phyloP scores from a whole-genome alignment of 2,329 filamentous ascomycete genomes.

The Xylariomycetidae sp. region DNA sequence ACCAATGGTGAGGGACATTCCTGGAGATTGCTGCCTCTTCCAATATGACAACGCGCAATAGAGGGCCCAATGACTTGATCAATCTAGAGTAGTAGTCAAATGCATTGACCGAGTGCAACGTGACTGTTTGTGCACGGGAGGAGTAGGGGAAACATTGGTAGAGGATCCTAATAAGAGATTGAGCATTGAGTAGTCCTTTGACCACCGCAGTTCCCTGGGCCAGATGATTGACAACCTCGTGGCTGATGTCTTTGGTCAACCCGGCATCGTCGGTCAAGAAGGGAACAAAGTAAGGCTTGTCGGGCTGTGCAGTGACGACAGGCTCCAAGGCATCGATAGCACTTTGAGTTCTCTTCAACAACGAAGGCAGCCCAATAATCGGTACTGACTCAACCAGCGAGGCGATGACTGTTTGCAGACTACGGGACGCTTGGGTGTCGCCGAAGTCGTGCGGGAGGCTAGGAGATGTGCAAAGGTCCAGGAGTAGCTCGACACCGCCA shows the following conservation, averaged over 20 bases:
- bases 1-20: slow-evolving; percentile 65
- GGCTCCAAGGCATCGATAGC: slow-evolving; percentile 63
- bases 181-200: slow-evolving; percentile 71
- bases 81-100: slow-evolving; percentile 77
- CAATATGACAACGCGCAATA: slow-evolving; percentile 75
- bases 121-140: slow-evolving; percentile 55
- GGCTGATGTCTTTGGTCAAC: slow-evolving; percentile 22
- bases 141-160: slow-evolving; percentile 68
- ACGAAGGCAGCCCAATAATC: slow-evolving; percentile 72
- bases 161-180: slow-evolving; percentile 70
- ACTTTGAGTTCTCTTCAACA: slow-evolving; percentile 67
- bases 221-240: slow-evolving; percentile 35
- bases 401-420: slow-evolving; percentile 68
- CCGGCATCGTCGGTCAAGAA: slow-evolving; percentile 45
- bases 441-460: slow-evolving; percentile 71
- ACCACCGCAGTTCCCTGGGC: slow-evolving; percentile 67
- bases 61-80: slow-evolving; percentile 66
- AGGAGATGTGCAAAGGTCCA: slow-evolving; percentile 78
- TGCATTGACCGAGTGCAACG: slow-evolving; percentile 73
- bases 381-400: slow-evolving; percentile 75
- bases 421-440: slow-evolving; percentile 59
- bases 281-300: slow-evolving; percentile 63
- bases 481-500: slow-evolving; percentile 74
- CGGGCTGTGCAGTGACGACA: slow-evolving; percentile 49
- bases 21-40: slow-evolving; percentile 75